Conservation (phyloP, 805 yeast species). For the Lipomyces sp. region DNA sequence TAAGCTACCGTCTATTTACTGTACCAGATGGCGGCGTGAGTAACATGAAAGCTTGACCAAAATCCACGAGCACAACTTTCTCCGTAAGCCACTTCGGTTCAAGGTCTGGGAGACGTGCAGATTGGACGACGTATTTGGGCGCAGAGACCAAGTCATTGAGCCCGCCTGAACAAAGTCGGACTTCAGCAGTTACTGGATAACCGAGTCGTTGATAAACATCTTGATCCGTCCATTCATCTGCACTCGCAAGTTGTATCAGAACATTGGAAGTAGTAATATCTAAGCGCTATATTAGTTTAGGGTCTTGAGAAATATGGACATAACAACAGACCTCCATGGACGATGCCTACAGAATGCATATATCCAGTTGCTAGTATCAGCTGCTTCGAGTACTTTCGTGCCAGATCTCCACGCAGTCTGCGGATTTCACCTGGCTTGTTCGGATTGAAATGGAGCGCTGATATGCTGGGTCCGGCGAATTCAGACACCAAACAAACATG, state of each 20-base stretch:
- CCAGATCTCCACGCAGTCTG: conserved; percentile 3
- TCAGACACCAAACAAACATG: background rate
- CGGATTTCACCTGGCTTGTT: background rate
- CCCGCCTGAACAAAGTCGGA: conserved; percentile 53
- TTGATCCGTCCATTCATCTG: background rate
- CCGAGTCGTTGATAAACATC: conserved; percentile 1
- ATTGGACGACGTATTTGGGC: conserved; percentile 24
- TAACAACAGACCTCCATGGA: conserved; percentile 31
- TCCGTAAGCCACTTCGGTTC: conserved; percentile 1
- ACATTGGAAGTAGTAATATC: conserved; percentile 2
- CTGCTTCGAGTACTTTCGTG: conserved; percentile 1
- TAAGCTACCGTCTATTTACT: no score
- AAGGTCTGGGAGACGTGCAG: conserved; percentile 41
- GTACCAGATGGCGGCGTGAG: background rate
- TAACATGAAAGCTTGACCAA: background rate
- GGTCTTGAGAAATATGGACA: conserved; percentile 48
- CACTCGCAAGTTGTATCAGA: conserved; percentile 7
- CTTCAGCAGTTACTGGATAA: conserved; percentile 42
- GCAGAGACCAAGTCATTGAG: conserved; percentile 49
- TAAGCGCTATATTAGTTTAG: conserved; percentile 28
- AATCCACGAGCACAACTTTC: background rate
- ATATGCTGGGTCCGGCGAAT: background rate
- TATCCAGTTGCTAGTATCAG: background rate
- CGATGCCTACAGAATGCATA: background rate
- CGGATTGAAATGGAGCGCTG: background rate